Evolutionary conservation across 768 basidiomycete species (phyloP), one percentile per base, ranked within the genome.

Genomic region (Kwoniella pini): DNA sequence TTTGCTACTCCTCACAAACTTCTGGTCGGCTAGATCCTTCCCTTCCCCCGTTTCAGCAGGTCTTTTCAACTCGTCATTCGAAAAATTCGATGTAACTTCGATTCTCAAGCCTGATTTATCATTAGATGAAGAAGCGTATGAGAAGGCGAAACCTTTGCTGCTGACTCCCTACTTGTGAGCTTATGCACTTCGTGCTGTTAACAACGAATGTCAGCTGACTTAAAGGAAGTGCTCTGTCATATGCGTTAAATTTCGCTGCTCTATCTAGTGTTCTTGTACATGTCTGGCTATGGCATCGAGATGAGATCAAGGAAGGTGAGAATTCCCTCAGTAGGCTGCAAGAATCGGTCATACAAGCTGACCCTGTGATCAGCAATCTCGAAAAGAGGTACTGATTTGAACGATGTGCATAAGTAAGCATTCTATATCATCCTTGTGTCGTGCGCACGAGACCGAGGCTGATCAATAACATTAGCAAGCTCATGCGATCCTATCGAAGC

Each of bases 81-180:
- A 70, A 30, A 76, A 75, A 58, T 80, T 80, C 63, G 75, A 80
- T 51, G 79, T 80, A 13, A 72, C 68, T 6, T 63, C 74, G 1
- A 66, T 80, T 6, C 68, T 80, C 38, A 75, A 75, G 19, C 60
- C 71, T 0, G 74, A 77, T 51, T 66, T 80, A 0, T 75, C 77
- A 17, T 64, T 80, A 9, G 71, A 80, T 49, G 70, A 71, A 19
- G 68, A 64, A 46, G 75, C 70, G 5, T 80, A 72, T 70, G 79
- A 76, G n/a, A 57, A 59, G 7, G 67, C 67, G 0, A 62, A 59
- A 39, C 79, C 79, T 0, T 55, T 80, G 0, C 61, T 80, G 1
- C 63, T 80, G 10, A 79, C 79, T 4, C 79, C 79, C 5, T 78
- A 76, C 49, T 80, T 80, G 77, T 78, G 21, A 65, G 74, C 62